Conservation (phyloP, 1,284 basidiomycete species). For the Apiotrichum laibachii region DNA sequence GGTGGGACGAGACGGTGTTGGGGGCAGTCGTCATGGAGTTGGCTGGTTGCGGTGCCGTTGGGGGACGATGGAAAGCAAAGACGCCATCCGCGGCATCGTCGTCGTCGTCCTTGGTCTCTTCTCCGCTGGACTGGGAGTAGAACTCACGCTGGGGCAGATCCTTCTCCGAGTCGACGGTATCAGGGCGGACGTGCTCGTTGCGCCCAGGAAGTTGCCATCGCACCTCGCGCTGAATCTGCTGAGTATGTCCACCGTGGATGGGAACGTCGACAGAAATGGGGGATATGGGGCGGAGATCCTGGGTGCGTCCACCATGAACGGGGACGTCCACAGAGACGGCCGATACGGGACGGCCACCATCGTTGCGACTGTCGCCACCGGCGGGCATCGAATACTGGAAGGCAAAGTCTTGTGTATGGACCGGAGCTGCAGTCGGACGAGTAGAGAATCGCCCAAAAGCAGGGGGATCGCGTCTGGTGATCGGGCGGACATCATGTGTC, state of each 20-base stretch:
- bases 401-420: background rate
- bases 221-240: background rate
- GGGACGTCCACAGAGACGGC: no score
- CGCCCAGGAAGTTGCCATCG: background rate
- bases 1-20: background rate
- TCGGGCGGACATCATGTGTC: background rate
- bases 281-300: background rate
- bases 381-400: background rate
- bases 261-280: background rate
- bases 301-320: no score
- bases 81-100: constrained; percentile 60
- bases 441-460: no score
- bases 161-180: background rate
- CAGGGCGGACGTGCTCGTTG: background rate
- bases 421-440: no score
- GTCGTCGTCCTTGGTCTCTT: constrained; percentile 63
- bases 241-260: background rate
- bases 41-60: constrained; percentile 24
- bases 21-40: no score
- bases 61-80: constrained; percentile 47
- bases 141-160: constrained; percentile 16
- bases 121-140: background rate
- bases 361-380: background rate
- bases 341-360: no score
- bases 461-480: background rate